A percentile compares a stretch with the other conserved stretches of the same genome.
Evolutionary conservation across 2,329 filamentous ascomycete genomes (phyloP).

Genomic region (Tolypocladium cylindrosporum): DNA sequence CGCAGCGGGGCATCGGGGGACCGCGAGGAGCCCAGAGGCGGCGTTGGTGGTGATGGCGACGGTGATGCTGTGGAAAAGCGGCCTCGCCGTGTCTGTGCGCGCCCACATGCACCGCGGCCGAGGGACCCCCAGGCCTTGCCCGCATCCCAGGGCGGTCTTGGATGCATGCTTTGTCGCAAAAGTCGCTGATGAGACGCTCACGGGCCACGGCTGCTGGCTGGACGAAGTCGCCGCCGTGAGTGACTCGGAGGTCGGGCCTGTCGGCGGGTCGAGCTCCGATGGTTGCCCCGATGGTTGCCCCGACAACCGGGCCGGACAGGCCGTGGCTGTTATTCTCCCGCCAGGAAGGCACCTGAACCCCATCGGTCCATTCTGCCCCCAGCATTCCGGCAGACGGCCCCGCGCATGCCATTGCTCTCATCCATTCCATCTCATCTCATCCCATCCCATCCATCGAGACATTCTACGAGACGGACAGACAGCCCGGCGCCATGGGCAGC

Average conservation of each 20-base stretch:
- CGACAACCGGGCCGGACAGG: not conserved
- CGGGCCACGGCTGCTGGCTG: not conserved
- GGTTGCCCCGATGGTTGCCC: slow-evolving; percentile 1
- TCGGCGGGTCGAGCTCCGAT: not conserved
- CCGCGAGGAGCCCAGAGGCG: not conserved
- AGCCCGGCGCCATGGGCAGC: slow-evolving; percentile 12
- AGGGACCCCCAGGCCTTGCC: not conserved
- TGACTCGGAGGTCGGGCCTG: not conserved
- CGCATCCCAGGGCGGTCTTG: not conserved
- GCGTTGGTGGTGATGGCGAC: slow-evolving; percentile 10
- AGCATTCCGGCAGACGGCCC: not conserved
- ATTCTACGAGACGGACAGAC: not conserved
- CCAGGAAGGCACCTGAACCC: not conserved
- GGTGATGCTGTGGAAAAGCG: not conserved
- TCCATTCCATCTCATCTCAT: not conserved
- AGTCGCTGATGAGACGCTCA: not conserved
- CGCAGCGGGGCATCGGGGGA: slow-evolving; percentile 47
- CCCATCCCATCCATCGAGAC: not conserved
- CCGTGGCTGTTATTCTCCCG: not conserved
- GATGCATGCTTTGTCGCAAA: not conserved
- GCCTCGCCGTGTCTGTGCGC: not conserved
- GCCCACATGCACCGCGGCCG: not conserved
- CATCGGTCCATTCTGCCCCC: not conserved
- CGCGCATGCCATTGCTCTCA: not conserved
- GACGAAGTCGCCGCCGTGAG: not conserved